phyloP scores from a whole-genome alignment of 495 filamentous ascomycete species.

The Neurospora tetraspora region DNA sequence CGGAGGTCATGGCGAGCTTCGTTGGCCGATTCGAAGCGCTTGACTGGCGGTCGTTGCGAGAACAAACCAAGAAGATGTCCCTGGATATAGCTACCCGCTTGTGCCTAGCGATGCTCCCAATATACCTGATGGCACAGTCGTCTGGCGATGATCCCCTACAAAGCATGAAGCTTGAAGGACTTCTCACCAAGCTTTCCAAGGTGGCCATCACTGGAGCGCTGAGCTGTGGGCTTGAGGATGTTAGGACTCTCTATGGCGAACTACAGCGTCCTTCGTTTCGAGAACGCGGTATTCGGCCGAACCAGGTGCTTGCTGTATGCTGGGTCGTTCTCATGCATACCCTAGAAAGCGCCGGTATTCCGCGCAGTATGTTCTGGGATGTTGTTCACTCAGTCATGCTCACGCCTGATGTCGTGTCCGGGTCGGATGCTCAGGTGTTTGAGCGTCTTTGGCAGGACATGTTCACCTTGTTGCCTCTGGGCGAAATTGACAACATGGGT shows the following conservation, averaged over 20 bases:
- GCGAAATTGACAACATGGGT: conserved; percentile 64
- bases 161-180: conserved; percentile 30
- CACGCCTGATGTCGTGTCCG: conserved; percentile 16
- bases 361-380: conserved; percentile 47
- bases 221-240: conserved; percentile 35
- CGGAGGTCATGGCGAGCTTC: conserved; percentile 35
- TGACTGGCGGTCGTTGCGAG: conserved; percentile 3
- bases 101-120: conserved; percentile 11
- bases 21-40: conserved; percentile 22
- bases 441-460: conserved; percentile 66
- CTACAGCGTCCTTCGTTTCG: conserved; percentile 42
- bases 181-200: conserved; percentile 29
- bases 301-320: conserved; percentile 47
- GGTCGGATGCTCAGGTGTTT: conserved; percentile 42
- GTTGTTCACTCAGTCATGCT: conserved; percentile 41
- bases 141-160: conserved; percentile 17
- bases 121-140: conserved; percentile 22
- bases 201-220: conserved; percentile 33
- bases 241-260: conserved; percentile 54
- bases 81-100: conserved; percentile 11
- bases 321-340: conserved; percentile 59
- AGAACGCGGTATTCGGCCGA: conserved; percentile 57
- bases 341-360: conserved; percentile 37
- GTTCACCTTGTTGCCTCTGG: conserved; percentile 64
- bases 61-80: conserved; percentile 1